These are phyloP conservation scores for Boletus speciosus DNA, from an alignment of 768 basidiomycete genomes.

Conservation along the genomic window DNA sequence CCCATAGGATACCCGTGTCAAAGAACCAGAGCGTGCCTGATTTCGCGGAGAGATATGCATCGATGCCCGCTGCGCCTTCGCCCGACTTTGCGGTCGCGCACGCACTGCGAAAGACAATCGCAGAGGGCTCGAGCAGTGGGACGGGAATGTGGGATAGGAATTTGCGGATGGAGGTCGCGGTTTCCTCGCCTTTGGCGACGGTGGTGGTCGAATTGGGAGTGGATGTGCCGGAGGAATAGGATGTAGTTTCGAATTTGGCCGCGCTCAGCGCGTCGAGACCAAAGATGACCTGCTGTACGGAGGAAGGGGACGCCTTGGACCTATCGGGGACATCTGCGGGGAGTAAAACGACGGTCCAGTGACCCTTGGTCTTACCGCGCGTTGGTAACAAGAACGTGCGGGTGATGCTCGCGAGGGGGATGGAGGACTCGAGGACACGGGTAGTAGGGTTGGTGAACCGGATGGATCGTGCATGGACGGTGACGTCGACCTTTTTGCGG, in stretches of 20 bases:
- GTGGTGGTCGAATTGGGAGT: slow-evolving; percentile 28
- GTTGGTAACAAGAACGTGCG: slow-evolving; percentile 74
- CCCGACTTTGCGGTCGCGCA: slow-evolving; percentile 36
- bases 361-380: slow-evolving; percentile 64
- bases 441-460: slow-evolving; percentile 51
- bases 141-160: slow-evolving; percentile 51
- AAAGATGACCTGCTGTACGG: slow-evolving; percentile 59
- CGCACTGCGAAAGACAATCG: slow-evolving; percentile 54
- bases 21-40: slow-evolving; percentile 72
- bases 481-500: slow-evolving; percentile 72
- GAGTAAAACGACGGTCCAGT: slow-evolving; percentile 70
- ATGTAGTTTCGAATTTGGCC: slow-evolving; percentile 43
- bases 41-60: slow-evolving; percentile 72
- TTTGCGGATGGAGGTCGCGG: slow-evolving; percentile 44
- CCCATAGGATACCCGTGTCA: slow-evolving; percentile 64
- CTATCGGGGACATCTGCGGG: slow-evolving; percentile 52
- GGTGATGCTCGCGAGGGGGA: slow-evolving; percentile 47
- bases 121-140: slow-evolving; percentile 46
- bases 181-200: slow-evolving; percentile 50
- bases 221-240: slow-evolving; percentile 27
- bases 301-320: slow-evolving; percentile 33
- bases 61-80: slow-evolving; percentile 54
- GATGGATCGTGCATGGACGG: slow-evolving; percentile 48
- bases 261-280: slow-evolving; percentile 60
- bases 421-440: slow-evolving; percentile 44